Conservation (phyloP, 768 basidiomycete species). For the Lentinula sp. region DNA sequence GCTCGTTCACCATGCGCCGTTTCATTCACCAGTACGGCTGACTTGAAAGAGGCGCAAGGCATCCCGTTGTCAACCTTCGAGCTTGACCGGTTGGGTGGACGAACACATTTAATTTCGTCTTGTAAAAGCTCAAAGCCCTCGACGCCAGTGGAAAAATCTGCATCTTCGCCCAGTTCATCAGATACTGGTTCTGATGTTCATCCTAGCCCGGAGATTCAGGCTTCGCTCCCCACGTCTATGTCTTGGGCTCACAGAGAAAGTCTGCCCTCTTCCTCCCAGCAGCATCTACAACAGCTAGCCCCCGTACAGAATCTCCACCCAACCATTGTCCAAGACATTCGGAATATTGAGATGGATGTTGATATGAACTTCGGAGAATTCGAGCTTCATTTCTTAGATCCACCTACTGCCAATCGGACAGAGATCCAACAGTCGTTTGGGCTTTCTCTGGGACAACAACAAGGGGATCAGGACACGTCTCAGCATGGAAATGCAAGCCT, state of each 20-base stretch:
- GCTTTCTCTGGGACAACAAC: background rate
- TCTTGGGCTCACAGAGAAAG: background rate
- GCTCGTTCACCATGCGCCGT: background rate
- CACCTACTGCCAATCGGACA: background rate
- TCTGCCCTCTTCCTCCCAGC: background rate
- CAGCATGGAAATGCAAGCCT: background rate
- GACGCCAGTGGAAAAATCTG: too few species aligned
- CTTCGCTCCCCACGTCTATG: background rate
- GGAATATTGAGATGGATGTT: constrained; percentile 21
- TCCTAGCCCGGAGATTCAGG: background rate
- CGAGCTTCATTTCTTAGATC: background rate
- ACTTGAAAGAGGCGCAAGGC: constrained; percentile 12
- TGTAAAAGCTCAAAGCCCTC: background rate
- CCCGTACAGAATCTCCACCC: constrained; percentile 33
- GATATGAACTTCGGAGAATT: background rate
- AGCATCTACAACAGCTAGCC: constrained; percentile 4
- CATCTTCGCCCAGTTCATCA: background rate
- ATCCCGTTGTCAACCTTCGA: constrained; percentile 32
- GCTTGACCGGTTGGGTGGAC: constrained; percentile 51
- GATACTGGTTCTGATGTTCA: background rate
- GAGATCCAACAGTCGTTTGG: background rate
- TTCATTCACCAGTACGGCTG: constrained; percentile 11
- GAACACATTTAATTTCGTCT: constrained; percentile 36
- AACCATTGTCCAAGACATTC: constrained; percentile 50
- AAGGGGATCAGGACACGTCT: background rate